Conservation (phyloP, 2,329 filamentous ascomycete genomes). For the Mollisiaceae sp. region DNA sequence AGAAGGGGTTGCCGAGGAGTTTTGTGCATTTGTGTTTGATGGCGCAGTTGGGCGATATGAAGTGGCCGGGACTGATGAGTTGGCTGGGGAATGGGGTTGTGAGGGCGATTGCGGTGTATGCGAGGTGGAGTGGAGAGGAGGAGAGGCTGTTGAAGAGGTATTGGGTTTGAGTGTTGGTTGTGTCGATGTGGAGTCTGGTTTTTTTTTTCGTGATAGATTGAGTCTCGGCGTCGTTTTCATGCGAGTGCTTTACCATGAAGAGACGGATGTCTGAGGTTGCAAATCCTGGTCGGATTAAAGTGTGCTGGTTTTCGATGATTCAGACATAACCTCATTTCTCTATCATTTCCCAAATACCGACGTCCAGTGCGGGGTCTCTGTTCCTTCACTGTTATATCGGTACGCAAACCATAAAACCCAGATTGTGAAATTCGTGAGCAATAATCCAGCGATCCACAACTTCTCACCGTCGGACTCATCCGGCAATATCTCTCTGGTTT, state of each 20-base stretch:
- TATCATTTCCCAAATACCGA: background rate
- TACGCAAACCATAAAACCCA: background rate
- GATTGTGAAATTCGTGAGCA: background rate
- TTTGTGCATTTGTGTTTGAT: conserved; percentile 23
- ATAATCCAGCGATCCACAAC: background rate
- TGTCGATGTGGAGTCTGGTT: background rate
- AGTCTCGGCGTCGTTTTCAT: no score
- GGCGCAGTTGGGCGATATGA: conserved; percentile 22
- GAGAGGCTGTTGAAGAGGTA: conserved; percentile 24
- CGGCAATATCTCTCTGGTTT: background rate
- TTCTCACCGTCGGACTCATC: background rate
- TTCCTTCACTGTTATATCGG: background rate
- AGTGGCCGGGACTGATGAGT: conserved; percentile 17
- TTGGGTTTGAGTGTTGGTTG: conserved; percentile 19
- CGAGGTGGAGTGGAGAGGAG: conserved; percentile 25
- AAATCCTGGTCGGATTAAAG: no score
- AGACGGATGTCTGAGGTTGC: no score
- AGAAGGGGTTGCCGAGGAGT: conserved; percentile 15
- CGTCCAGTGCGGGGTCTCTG: background rate
- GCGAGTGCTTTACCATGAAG: no score
- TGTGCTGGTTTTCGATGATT: no score
- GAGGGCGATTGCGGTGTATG: conserved; percentile 18
- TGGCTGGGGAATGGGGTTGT: conserved; percentile 16
- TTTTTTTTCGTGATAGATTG: no score
- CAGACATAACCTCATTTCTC: background rate